Base-by-base conservation (phyloP, 306 rosid species). In the Crataegus laevigata region DNA sequence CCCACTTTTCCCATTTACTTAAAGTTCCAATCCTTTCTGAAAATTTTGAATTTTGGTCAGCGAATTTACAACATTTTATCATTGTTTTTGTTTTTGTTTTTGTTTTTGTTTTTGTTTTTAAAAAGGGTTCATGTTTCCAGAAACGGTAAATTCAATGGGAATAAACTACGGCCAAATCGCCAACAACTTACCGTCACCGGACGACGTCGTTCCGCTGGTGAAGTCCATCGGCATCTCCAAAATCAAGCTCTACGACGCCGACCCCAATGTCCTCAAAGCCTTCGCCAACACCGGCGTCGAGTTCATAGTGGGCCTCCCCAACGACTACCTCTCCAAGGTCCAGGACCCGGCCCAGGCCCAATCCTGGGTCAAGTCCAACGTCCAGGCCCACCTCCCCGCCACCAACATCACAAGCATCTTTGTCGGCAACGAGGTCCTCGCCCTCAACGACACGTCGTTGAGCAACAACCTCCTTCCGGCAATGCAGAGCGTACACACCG, bases 81-180 rank as follows among this genome's bases (percentile, higher is more conserved):
- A 6, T 2, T 14, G 52, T 14, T 40, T 69, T 30, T 81, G 45
- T 74, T 32, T 42, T 5, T 63, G 25, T 38, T 58, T 14, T 15
- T 30, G 52, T 14, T 40, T 69, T 30, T 81, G 45, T 74, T 32
- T 42, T 5, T 63, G 25, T 38, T 58, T 14, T 15, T 30, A 3
- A 2, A 26, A 50, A 87, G 89, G 76, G 18, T 22, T 81, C 3
- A 17, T 80, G 78, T 69, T 72, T 51, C 74, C 85, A 21, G 80
- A 22, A 66, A 73, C 52, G 85, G 91, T 77, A 0, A 68, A 24
- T 3, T 83, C 97, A n/a, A 75, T 92, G 42, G 98, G 99, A 17
- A 83, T 96, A 24, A 96, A 96, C 88, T 96, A 96, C 74, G 98
- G 99, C 18, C 99, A 92, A 82, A 92, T 96, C 18, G 98, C 91